Evolutionary conservation across 2,329 filamentous ascomycete species (phyloP).

Genomic region (Akanthomyces lecanii): DNA sequence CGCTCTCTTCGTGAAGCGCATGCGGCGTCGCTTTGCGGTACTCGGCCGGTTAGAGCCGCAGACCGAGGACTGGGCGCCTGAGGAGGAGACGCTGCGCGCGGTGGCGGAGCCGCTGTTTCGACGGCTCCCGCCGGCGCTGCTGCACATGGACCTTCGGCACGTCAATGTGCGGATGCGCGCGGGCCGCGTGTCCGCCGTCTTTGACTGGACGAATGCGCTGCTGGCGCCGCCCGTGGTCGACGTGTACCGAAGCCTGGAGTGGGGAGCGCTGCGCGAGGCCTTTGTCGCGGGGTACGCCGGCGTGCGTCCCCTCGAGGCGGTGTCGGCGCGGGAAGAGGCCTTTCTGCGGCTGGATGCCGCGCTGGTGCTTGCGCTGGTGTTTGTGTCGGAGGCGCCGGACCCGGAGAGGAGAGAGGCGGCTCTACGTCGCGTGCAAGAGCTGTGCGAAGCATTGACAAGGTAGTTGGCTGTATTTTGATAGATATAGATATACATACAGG

Average conservation of each 20-base stretch:
- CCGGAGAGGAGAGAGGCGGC: constrained; percentile 10
- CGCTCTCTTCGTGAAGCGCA: constrained; percentile 16
- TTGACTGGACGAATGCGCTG: constrained; percentile 21
- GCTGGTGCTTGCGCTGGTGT: constrained; percentile 21
- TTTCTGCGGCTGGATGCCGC: constrained; percentile 20
- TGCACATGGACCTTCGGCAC: constrained; percentile 22
- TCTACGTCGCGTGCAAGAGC: constrained; percentile 18
- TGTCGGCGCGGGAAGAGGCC: constrained; percentile 16
- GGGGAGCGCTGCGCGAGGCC: constrained; percentile 2
- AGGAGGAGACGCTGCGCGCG: background rate
- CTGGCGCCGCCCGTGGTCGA: constrained; percentile 19
- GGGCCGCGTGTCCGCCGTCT: constrained; percentile 14
- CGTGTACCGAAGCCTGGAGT: constrained; percentile 19
- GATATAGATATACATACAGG: background rate
- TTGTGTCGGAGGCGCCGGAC: constrained; percentile 21
- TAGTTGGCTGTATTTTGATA: background rate
- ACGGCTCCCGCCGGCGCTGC: constrained; percentile 7
- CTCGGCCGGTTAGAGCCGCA: constrained; percentile 14
- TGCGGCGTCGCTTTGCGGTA: constrained; percentile 18
- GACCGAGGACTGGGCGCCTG: constrained; percentile 9
- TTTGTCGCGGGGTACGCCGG: constrained; percentile 19
- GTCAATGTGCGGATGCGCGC: constrained; percentile 17
- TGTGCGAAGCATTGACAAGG: background rate
- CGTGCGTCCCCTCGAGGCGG: background rate
- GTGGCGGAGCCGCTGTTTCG: constrained; percentile 15